These are phyloP conservation scores for Elongisporangium anandrum DNA, from an alignment of 352 stramenopile species.

Conservation along the genomic window DNA sequence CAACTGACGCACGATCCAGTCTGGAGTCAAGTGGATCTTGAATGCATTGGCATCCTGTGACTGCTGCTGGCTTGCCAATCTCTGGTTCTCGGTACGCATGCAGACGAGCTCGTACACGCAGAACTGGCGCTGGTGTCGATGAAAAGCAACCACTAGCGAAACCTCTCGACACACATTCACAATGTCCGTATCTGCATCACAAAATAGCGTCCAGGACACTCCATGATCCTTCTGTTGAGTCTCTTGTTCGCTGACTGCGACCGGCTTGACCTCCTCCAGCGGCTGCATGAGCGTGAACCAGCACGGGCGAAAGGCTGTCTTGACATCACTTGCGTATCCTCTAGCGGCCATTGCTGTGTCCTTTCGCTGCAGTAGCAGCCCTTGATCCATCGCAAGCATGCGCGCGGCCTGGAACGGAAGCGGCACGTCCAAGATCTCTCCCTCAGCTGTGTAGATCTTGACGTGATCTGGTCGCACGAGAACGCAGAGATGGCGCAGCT, in stretches of 20 bases:
- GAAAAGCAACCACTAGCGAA: constrained; percentile 41
- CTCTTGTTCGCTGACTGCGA: constrained; percentile 20
- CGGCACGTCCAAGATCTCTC: constrained; percentile 67
- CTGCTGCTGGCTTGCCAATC: constrained; percentile 7
- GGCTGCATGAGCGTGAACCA: constrained; percentile 75
- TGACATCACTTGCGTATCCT: neutral
- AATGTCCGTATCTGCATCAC: neutral
- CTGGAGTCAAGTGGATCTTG: constrained; percentile 17
- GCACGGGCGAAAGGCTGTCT: constrained; percentile 18
- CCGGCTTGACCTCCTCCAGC: constrained; percentile 73
- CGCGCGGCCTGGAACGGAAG: constrained; percentile 69
- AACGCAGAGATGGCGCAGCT: constrained; percentile 44
- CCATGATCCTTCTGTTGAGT: too few species aligned
- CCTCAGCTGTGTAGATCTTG: constrained; percentile 55
- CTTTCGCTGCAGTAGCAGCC: constrained; percentile 63
- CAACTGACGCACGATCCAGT: constrained; percentile 25
- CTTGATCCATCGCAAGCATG: constrained; percentile 40
- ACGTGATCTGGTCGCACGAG: constrained; percentile 64
- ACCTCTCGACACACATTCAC: constrained; percentile 5
- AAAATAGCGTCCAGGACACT: constrained; percentile 27
- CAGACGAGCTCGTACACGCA: constrained; percentile 23
- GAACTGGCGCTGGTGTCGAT: constrained; percentile 44
- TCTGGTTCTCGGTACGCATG: neutral
- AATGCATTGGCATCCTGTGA: constrained; percentile 23
- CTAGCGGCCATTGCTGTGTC: neutral